These are phyloP conservation scores for Talaromyces nanjingensis DNA, from an alignment of 495 filamentous ascomycete species.

Conservation along the genomic window DNA sequence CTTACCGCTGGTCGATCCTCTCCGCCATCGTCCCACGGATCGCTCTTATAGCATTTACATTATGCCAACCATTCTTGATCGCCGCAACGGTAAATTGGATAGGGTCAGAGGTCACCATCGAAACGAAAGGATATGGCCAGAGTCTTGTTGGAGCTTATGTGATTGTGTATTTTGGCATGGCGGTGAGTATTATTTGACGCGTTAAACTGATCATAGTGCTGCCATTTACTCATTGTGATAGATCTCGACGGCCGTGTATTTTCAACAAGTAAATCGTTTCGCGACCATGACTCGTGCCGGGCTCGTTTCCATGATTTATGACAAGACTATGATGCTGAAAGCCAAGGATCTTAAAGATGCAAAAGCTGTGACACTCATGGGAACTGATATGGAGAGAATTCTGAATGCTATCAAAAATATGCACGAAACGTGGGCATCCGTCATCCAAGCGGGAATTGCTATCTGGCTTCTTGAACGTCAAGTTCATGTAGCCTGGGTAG, in stretches of 20 bases:
- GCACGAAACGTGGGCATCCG: conserved; percentile 47
- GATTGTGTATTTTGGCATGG: conserved; percentile 44
- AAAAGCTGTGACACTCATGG: conserved; percentile 48
- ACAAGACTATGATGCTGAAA: conserved; percentile 33
- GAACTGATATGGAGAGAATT: conserved; percentile 46
- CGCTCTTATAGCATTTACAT: conserved; percentile 50
- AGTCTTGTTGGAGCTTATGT: conserved; percentile 45
- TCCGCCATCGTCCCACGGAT: conserved; percentile 45
- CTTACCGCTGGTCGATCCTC: conserved; percentile 38
- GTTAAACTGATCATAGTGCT: conserved; percentile 15
- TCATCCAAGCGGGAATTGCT: conserved; percentile 47
- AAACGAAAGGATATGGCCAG: conserved; percentile 37
- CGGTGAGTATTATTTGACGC: conserved; percentile 24
- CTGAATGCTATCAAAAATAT: conserved; percentile 27
- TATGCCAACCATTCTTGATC: conserved; percentile 59
- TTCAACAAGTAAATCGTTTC: conserved; percentile 47
- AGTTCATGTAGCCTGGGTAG: conserved; percentile 36
- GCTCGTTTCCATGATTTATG: conserved; percentile 51
- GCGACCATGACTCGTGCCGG: conserved; percentile 54
- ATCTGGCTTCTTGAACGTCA: conserved; percentile 44
- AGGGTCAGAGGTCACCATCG: conserved; percentile 25
- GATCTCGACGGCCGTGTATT: conserved; percentile 34
- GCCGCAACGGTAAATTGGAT: conserved; percentile 43
- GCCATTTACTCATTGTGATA: conserved; percentile 13
- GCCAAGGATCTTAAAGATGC: conserved; percentile 40